phyloP scores from a whole-genome alignment of 768 basidiomycete species.

The Lyophyllum atratum region DNA sequence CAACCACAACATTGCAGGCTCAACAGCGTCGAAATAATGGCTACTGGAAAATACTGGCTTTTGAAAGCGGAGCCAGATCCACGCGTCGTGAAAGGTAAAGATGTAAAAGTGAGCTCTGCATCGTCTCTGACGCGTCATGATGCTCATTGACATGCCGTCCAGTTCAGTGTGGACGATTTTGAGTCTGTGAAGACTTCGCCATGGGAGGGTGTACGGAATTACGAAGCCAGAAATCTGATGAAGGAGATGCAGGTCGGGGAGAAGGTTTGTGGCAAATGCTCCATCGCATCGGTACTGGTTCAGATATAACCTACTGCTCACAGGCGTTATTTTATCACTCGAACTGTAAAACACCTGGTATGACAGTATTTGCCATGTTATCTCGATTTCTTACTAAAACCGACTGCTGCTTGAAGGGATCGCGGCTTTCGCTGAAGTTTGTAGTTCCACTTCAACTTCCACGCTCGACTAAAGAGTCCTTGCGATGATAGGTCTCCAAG shows the following conservation, averaged over 20 bases:
- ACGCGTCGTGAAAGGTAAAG: constrained; percentile 82
- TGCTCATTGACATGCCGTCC: background rate
- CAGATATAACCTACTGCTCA: background rate
- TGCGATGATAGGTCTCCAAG: constrained; percentile 59
- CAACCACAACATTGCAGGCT: background rate
- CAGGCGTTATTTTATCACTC: constrained; percentile 88
- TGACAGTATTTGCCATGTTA: constrained; percentile 11
- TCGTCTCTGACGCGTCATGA: background rate
- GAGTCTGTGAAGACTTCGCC: constrained; percentile 68
- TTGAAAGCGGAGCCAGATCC: constrained; percentile 88
- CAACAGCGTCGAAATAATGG: constrained; percentile 6
- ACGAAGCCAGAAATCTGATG: constrained; percentile 83
- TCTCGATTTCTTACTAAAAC: background rate
- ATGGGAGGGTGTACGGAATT: constrained; percentile 90
- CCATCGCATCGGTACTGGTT: background rate
- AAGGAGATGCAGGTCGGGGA: constrained; percentile 78
- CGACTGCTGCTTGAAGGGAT: constrained; percentile 45
- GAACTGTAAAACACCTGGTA: constrained; percentile 82
- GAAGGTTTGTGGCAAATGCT: constrained; percentile 47
- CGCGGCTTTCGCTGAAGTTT: constrained; percentile 79
- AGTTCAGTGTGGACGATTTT: constrained; percentile 90
- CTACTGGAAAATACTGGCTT: constrained; percentile 55
- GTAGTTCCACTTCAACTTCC: constrained; percentile 7
- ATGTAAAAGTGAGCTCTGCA: constrained; percentile 65
- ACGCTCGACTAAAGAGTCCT: constrained; percentile 7